Base-by-base conservation (phyloP, 257 asterid genomes). In the Ilex asprella region DNA sequence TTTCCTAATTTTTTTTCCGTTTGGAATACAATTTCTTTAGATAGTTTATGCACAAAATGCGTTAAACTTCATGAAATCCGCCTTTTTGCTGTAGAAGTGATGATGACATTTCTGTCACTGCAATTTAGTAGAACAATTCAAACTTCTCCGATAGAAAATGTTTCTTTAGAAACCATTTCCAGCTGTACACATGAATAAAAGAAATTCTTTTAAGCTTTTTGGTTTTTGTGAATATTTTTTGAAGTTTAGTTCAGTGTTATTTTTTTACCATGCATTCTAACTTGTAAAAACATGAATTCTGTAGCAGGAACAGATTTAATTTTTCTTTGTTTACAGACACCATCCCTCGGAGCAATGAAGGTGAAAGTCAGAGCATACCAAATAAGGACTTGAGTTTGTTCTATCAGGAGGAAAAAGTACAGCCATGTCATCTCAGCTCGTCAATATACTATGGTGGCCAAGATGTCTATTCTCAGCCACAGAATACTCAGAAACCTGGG, bases 361-460 rank as follows among this genome's bases (percentile, higher is more conserved):
- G 71, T 31, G 69, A 70, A 31, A 72, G 59, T 67, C 69, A 70
- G 65, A 63, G 69, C 60, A 12, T 64, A 27, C 61, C 66, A 13
- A 57, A 68, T 73, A 81, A 76, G 76, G 82, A 65, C n/a, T 8
- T 11, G 6, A 59, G 21, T 29, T 66, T 89, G 4, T 79, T 72
- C 74, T 80, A 74, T 72, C 76, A 73, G 61, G 90, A 82, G 14
- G 77, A 84, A 63, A 82, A 82, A 46, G 60, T 59, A 13, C 86
- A 77, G 63, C 96, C 96, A 0, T 87, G 78, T 66, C 87, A 77
- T 61, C 82, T 83, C 70, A 84, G 89, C 78, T 91, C 97, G 14
- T 91, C 97, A 0, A 82, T 91, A 61, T 87, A 85, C 86, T 91
- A 91, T 31, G 97, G 97, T 9, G 97, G 94, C 21, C 97, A 82